Base-by-base conservation (phyloP, 495 filamentous ascomycete genomes). In the Lasiosphaeris hirsuta region DNA sequence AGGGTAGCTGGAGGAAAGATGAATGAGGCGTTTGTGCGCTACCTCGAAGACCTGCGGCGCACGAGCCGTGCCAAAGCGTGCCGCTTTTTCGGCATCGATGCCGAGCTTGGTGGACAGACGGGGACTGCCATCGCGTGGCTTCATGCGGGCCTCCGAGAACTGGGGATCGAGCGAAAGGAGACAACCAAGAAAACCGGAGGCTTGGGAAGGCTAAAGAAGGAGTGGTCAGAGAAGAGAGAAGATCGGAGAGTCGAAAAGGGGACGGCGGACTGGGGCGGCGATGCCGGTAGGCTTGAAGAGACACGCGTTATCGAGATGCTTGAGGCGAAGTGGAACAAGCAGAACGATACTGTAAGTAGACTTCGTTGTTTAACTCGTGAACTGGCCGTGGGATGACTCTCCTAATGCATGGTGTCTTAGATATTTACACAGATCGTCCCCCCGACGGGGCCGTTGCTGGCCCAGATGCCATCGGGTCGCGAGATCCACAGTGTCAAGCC, bases 101-200 rank as follows among this genome's bases (percentile, higher is more conserved):
- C 92, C 2, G 94, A 97, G 62, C 62, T 91, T 10, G 82, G 82
- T 6, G 90, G 88, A 3, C 84, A 90, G 70, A 87, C 85, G 4
- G 94, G 92, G 0, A 85, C 84, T 57, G 94, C 78, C 0, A 88
- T 97, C 60, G 90, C 85, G 0, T 97, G 93, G 93, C 66, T 96
- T 46, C 72, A 79, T 13, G 90, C 84, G 41, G 90, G 85, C 1
- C 82, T 84, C 64, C 80, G 81, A 37, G 84, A 90, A 56, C 69
- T 96, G 18, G 90, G 89, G 0, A 70, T 90, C 53, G 67, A 75
- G 57, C 45, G 64, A 17, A 75, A 67, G 41, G 68, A 71, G 37
- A 55, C 44, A 8, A 14, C 52, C 59, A 76, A 81, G 71, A 75
- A 77, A 68, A 75, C 71, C 33, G 72, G 69, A 0, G 81, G 84